Conservation (phyloP, 129 eudicot genomes). For the Dittrichia graveolens region DNA sequence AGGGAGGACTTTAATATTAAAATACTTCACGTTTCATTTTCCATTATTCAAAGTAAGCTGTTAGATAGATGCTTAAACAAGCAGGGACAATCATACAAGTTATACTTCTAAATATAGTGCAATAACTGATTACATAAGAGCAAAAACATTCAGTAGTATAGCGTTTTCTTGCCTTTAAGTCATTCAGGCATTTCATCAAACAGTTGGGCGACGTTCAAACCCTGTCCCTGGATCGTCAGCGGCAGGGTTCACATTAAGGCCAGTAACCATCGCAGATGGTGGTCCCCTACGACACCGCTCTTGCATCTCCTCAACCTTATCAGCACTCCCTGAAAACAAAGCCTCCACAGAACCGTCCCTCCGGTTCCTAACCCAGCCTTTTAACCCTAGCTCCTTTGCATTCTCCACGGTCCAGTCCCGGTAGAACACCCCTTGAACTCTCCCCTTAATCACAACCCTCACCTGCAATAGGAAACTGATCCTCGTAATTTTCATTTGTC, state of each 20-base stretch:
- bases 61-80: too few relatives aligned
- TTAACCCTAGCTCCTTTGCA: constrained; percentile 74
- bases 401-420: constrained; percentile 85
- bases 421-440: constrained; percentile 88
- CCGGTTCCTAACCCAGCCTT: constrained; percentile 92
- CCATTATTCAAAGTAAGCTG: too few relatives aligned
- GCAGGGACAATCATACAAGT: too few relatives aligned
- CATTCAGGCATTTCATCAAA: constrained; percentile 39
- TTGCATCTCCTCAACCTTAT: constrained; percentile 86
- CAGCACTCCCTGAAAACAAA: constrained; percentile 66
- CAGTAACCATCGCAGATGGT: constrained; percentile 65
- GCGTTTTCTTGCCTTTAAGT: not conserved
- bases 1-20: too few relatives aligned
- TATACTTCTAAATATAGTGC: too few relatives aligned
- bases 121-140: too few relatives aligned
- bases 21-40: too few relatives aligned
- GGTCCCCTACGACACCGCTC: constrained; percentile 89
- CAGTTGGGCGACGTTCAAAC: constrained; percentile 69
- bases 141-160: too few relatives aligned
- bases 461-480: constrained; percentile 44
- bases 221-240: constrained; percentile 65
- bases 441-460: constrained; percentile 66
- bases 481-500: too few relatives aligned
- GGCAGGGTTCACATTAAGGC: constrained; percentile 52
- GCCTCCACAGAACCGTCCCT: constrained; percentile 91